A percentile compares a stretch with the other conserved stretches of the same genome.
These are phyloP conservation scores for Paxillus involutus DNA, from an alignment of 768 basidiomycete species.

Conservation along the genomic window DNA sequence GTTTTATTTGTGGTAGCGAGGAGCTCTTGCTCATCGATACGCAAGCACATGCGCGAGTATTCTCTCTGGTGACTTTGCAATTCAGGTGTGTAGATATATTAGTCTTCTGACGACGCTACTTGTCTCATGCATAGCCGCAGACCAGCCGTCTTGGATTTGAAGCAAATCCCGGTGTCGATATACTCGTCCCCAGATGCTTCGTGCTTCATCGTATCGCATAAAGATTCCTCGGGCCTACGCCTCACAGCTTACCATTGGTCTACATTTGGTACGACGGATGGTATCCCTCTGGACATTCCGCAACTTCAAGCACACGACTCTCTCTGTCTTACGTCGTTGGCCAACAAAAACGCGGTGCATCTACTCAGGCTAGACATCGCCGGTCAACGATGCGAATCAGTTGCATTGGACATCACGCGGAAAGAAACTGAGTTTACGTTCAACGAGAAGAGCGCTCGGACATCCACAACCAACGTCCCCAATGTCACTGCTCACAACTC, in stretches of 20 bases:
- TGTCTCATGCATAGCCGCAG: constrained; percentile 23
- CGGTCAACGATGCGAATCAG: constrained; percentile 36
- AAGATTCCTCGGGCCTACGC: constrained; percentile 10
- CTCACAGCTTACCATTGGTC: constrained; percentile 53
- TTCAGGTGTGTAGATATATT: constrained; percentile 40
- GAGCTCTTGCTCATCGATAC: constrained; percentile 54
- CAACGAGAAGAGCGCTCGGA: constrained; percentile 37
- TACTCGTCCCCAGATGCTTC: constrained; percentile 55
- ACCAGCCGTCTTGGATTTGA: constrained; percentile 44
- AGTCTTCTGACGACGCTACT: background rate
- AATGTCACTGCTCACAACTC: constrained; percentile 37
- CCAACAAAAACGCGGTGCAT: constrained; percentile 41
- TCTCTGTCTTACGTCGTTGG: constrained; percentile 45
- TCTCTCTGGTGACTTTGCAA: constrained; percentile 51
- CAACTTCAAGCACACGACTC: constrained; percentile 18
- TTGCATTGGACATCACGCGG: constrained; percentile 52
- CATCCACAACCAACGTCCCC: background rate
- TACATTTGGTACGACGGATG: constrained; percentile 52
- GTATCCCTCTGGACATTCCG: constrained; percentile 39
- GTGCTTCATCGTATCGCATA: constrained; percentile 42
- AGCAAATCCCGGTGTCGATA: constrained; percentile 32
- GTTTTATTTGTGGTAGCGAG: constrained; percentile 50
- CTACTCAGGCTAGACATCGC: constrained; percentile 39
- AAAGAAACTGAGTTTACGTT: constrained; percentile 58
- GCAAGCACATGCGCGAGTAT: constrained; percentile 44